Evolutionary conservation across 306 rosid species (phyloP), one percentile per base, ranked within the genome.

Genomic region (Psophocarpus tetragonolobus): DNA sequence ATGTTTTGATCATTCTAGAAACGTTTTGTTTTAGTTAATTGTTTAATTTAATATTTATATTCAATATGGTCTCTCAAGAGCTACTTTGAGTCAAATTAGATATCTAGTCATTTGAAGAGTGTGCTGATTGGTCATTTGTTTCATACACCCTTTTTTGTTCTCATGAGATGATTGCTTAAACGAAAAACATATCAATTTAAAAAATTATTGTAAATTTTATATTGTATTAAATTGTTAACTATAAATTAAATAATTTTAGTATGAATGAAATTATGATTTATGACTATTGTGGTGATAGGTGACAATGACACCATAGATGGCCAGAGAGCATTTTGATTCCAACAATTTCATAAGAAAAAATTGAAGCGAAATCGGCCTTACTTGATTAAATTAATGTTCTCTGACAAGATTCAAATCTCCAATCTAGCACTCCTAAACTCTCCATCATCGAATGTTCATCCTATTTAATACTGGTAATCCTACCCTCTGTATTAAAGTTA

Each of bases 371-470:
- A 93, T 29, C 76, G 97, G 0, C 97, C 97, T 0, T 92, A 92
- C 88, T 75, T 92, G 83, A 90, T 92, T 57, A 96, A 92, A 42
- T 17, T 92, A 67, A 85, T 92, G 97, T 83, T 73, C 83, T 79
- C 96, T 0, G 87, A 87, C 4, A 83, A 63, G 13, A 76, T 92
- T 62, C 93, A 92, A 62, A 92, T 92, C 57, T 90, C 93, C 5
- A 84, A 77, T 44, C 87, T 92, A 61, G 90, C 97, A 7, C 88
- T 92, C 82, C 73, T 90, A 5, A 81, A 92, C 74, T 88, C 93
- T 56, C 97, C 96, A 35, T 87, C 93, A 29, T 92, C 93, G 95
- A 87, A 92, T 69, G 79, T 92, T 56, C 97, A 92, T 73, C 97
- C 97, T 39, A 81, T 88, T 81, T 92, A 90, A 80, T 87, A 92